phyloP scores from a whole-genome alignment of 768 basidiomycete genomes.

The Sutorius australiensis region DNA sequence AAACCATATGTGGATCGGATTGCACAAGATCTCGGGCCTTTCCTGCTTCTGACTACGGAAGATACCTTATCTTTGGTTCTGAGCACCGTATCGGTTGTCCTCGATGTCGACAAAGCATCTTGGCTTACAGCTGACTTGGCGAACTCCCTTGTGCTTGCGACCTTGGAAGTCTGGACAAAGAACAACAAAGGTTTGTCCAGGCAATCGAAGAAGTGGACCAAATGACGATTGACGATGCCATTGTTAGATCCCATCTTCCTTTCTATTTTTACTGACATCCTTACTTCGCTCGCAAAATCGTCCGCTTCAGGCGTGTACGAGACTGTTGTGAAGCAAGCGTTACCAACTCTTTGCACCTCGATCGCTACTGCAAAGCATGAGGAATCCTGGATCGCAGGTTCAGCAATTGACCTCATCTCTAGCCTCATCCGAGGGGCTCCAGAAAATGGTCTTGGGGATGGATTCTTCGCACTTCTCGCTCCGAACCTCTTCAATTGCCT shows the following conservation, averaged over 20 bases:
- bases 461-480: constrained; percentile 74
- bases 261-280: constrained; percentile 79
- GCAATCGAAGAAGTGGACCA: background rate
- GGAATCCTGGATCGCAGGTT: constrained; percentile 73
- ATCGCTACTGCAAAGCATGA: constrained; percentile 54
- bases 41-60: constrained; percentile 74
- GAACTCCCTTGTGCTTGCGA: constrained; percentile 56
- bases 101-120: constrained; percentile 66
- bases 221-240: constrained; percentile 1
- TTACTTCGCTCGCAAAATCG: constrained; percentile 65
- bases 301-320: constrained; percentile 60
- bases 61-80: constrained; percentile 87
- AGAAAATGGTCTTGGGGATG: constrained; percentile 65
- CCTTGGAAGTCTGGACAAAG: constrained; percentile 80
- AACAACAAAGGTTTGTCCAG: constrained; percentile 69
- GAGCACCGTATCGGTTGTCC: constrained; percentile 76
- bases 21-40: constrained; percentile 77
- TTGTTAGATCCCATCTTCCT: constrained; percentile 81
- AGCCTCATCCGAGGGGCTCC: constrained; percentile 67
- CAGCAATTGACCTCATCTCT: constrained; percentile 78
- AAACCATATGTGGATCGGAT: constrained; percentile 68
- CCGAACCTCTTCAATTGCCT: constrained; percentile 72
- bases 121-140: constrained; percentile 73
- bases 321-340: constrained; percentile 63
- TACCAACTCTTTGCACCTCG: constrained; percentile 68